These are phyloP conservation scores for Ustilago trichophora DNA, from an alignment of 1,284 basidiomycete genomes.

Conservation along the genomic window DNA sequence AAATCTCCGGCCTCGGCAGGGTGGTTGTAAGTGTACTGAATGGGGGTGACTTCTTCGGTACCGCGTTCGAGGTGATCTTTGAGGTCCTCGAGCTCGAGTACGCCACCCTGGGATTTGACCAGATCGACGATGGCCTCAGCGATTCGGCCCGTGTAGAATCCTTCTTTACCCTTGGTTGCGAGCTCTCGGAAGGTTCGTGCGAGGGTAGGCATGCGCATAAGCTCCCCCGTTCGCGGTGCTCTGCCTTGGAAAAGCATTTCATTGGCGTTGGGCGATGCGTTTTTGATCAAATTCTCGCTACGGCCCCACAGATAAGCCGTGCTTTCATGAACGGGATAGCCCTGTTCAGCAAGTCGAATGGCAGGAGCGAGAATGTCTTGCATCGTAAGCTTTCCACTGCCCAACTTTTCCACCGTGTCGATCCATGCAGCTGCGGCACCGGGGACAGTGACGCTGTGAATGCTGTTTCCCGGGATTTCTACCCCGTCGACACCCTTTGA, in stretches of 20 bases:
- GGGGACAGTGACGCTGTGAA: slow-evolving; percentile 92
- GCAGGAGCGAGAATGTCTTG: slow-evolving; percentile 83
- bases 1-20: slow-evolving; percentile 34
- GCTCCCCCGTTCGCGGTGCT: slow-evolving; percentile 72
- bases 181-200: slow-evolving; percentile 84
- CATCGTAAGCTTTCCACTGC: slow-evolving; percentile 80
- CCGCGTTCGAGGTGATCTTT: slow-evolving; percentile 72
- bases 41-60: slow-evolving; percentile 83
- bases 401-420: slow-evolving; percentile 83
- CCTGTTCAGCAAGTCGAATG: slow-evolving; percentile 64
- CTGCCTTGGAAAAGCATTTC: slow-evolving; percentile 82
- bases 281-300: slow-evolving; percentile 79
- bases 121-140: slow-evolving; percentile 86
- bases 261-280: slow-evolving; percentile 79
- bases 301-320: slow-evolving; percentile 73
- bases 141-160: slow-evolving; percentile 89
- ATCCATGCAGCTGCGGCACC: slow-evolving; percentile 92
- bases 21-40: slow-evolving; percentile 81
- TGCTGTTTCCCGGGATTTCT: slow-evolving; percentile 66
- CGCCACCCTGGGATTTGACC: slow-evolving; percentile 78
- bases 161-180: slow-evolving; percentile 82
- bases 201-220: slow-evolving; percentile 73
- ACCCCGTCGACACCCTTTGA: slow-evolving; percentile 76
- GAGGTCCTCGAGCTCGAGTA: slow-evolving; percentile 89
- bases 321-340: slow-evolving; percentile 57